Percentiles rank a stretch among this genome's conserved stretches.
These are phyloP conservation scores for Penicillium sp. DNA, from an alignment of 2,329 filamentous ascomycete genomes.

Conservation along the genomic window DNA sequence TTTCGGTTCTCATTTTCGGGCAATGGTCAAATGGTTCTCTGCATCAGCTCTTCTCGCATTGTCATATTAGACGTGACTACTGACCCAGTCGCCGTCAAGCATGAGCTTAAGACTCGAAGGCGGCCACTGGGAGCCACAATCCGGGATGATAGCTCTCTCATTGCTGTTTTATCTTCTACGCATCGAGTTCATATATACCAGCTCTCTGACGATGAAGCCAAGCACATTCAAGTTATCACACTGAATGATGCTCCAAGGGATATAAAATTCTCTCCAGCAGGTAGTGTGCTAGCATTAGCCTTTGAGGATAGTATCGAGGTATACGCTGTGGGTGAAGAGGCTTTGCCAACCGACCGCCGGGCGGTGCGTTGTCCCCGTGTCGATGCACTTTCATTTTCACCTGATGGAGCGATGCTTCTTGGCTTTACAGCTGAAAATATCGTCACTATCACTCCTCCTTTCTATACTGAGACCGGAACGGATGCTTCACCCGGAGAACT, in stretches of 20 bases:
- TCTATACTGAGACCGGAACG: slow-evolving; percentile 62
- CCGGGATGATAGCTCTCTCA: slow-evolving; percentile 70
- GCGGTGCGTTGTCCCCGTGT: slow-evolving; percentile 77
- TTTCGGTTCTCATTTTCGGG: slow-evolving; percentile 82
- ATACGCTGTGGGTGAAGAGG: slow-evolving; percentile 66
- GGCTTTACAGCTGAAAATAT: slow-evolving; percentile 72
- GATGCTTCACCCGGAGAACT: slow-evolving; percentile 57
- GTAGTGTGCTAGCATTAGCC: slow-evolving; percentile 77
- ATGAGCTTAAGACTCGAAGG: slow-evolving; percentile 77
- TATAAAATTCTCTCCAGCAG: slow-evolving; percentile 77
- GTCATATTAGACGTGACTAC: slow-evolving; percentile 70
- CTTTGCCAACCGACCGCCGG: slow-evolving; percentile 65
- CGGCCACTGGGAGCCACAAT: slow-evolving; percentile 76
- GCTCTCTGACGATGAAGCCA: slow-evolving; percentile 63
- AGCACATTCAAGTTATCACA: slow-evolving; percentile 70
- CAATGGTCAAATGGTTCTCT: slow-evolving; percentile 70
- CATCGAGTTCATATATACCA: slow-evolving; percentile 87
- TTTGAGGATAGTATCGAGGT: slow-evolving; percentile 90
- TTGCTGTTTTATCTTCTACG: slow-evolving; percentile 78
- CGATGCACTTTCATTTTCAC: slow-evolving; percentile 72
- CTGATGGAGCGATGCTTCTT: slow-evolving; percentile 73
- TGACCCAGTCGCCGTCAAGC: slow-evolving; percentile 61
- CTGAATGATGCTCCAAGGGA: slow-evolving; percentile 76
- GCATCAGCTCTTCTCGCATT: slow-evolving; percentile 82
- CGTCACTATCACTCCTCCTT: slow-evolving; percentile 75